Percentiles rank a stretch among this genome's conserved stretches.
These are phyloP conservation scores for Fibroporia radiculosa DNA, from an alignment of 768 basidiomycete species.

Conservation along the genomic window DNA sequence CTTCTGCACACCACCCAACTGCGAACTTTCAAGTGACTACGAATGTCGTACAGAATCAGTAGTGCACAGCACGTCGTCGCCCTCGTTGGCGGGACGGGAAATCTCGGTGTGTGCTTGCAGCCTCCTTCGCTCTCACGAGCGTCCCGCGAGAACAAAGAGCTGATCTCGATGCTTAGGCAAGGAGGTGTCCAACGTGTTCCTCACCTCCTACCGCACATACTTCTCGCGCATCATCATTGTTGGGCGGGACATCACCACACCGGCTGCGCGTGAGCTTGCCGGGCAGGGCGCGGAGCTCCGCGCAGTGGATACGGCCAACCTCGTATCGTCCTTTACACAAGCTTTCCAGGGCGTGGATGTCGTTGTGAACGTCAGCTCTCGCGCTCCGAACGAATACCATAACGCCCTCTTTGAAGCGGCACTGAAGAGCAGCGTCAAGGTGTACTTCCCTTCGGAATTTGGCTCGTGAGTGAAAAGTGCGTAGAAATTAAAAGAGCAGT, in stretches of 20 bases:
- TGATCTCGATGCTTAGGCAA: conserved; percentile 5
- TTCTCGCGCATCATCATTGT: conserved; percentile 13
- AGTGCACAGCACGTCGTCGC: conserved; percentile 1
- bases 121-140: background rate
- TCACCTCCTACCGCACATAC: conserved; percentile 6
- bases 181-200: conserved; percentile 6
- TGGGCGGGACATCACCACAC: conserved; percentile 10
- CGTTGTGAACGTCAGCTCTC: conserved; percentile 13
- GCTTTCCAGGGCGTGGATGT: conserved; percentile 17
- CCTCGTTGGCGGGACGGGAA: conserved; percentile 2
- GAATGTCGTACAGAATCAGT: conserved; percentile 1
- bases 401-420: conserved; percentile 8
- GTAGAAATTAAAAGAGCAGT: too few species aligned
- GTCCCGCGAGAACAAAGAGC: too few species aligned
- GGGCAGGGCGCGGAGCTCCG: conserved; percentile 14
- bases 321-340: conserved; percentile 1
- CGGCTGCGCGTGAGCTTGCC: conserved; percentile 8
- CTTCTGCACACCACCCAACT: too few species aligned
- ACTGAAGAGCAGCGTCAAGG: conserved; percentile 11
- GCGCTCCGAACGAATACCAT: background rate
- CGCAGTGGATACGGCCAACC: conserved; percentile 1
- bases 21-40: too few species aligned
- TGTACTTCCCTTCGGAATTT: conserved; percentile 16
- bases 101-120: conserved; percentile 1
- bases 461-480: conserved; percentile 13